Evolutionary conservation across 768 basidiomycete species (phyloP), one percentile per base, ranked within the genome.

Genomic region (Termitomyces sp.): DNA sequence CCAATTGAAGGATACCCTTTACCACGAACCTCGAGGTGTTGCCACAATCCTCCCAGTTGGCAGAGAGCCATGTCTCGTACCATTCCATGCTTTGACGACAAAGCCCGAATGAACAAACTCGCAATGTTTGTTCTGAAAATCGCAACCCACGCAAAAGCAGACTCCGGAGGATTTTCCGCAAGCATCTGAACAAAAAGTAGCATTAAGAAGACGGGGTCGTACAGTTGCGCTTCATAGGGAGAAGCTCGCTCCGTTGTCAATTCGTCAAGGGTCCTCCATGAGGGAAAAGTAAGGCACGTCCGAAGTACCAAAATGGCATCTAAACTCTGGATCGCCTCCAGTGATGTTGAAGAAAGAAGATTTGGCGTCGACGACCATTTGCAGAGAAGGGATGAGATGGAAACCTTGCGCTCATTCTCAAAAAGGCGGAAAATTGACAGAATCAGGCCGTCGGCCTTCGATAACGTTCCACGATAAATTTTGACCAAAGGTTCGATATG

Each of bases 201-300:
- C 35, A 89, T 70, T 14, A 92, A 65, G 69, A 95, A 92, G 0
- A 86, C 67, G 8, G 94, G 93, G 66, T 98, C 94, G 64, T 94
- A 97, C 35, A 87, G 67, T 12, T 71, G 73, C 12, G 66, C 67
- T 18, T 80, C 77, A 26, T 72, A 68, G 53, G 65, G 14, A 40
- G 61, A 62, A 30, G 70, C 65, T 24, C 61, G 62, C 9, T 63
- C 49, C 3, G 64, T 57, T 2, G 63, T 61, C 40, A 77, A 70
- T 46, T 78, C 74, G 10, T 74, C 75, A 8, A 87, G 63, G 3
- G 70, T 70, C 43, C 90, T 78, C 81, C 87, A 81, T 30, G 75
- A 72, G 2, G 93, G 93, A 65, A 88, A 95, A 18, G 77, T 71
- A 20, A 87, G 75, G 63, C 84, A 90, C 0, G 90, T 90, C 54